These are phyloP conservation scores for Teratosphaeria viscida DNA, from an alignment of 2,329 filamentous ascomycete genomes.

Conservation along the genomic window DNA sequence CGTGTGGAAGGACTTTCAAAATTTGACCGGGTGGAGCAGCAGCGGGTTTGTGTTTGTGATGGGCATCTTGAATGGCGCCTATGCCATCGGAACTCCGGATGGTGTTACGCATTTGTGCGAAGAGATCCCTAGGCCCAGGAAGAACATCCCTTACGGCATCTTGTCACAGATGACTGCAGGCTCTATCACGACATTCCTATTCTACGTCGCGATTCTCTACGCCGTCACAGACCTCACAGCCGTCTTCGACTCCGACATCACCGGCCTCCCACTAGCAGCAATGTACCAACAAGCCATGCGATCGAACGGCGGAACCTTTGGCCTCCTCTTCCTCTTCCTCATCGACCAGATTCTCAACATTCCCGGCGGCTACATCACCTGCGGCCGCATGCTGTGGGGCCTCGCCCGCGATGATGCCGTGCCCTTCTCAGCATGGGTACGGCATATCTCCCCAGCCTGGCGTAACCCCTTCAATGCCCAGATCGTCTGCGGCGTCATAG, in stretches of 20 bases:
- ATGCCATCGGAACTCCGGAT: conserved; percentile 54
- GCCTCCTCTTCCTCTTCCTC: conserved; percentile 37
- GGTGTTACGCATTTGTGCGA: conserved; percentile 54
- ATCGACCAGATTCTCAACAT: conserved; percentile 43
- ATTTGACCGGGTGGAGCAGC: conserved; percentile 32
- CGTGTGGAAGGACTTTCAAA: conserved; percentile 34
- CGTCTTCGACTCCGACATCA: conserved; percentile 35
- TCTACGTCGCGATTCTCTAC: conserved; percentile 39
- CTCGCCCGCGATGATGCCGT: conserved; percentile 47
- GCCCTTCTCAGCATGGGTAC: conserved; percentile 41
- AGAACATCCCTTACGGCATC: conserved; percentile 46
- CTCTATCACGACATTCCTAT: conserved; percentile 42
- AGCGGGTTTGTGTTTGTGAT: conserved; percentile 51
- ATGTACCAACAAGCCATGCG: conserved; percentile 48
- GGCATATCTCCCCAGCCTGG: conserved; percentile 35
- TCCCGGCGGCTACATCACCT: conserved; percentile 49
- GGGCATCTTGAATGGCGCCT: conserved; percentile 56
- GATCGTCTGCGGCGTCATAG: conserved; percentile 38
- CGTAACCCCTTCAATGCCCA: conserved; percentile 48
- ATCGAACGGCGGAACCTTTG: conserved; percentile 30
- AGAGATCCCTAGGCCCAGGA: conserved; percentile 45
- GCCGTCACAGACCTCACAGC: conserved; percentile 47
- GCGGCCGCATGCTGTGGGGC: conserved; percentile 54
- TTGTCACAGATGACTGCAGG: conserved; percentile 41
- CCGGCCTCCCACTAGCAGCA: conserved; percentile 49